These are phyloP conservation scores for Diaporthe sp. DNA, from an alignment of 2,329 filamentous ascomycete species.

Conservation along the genomic window DNA sequence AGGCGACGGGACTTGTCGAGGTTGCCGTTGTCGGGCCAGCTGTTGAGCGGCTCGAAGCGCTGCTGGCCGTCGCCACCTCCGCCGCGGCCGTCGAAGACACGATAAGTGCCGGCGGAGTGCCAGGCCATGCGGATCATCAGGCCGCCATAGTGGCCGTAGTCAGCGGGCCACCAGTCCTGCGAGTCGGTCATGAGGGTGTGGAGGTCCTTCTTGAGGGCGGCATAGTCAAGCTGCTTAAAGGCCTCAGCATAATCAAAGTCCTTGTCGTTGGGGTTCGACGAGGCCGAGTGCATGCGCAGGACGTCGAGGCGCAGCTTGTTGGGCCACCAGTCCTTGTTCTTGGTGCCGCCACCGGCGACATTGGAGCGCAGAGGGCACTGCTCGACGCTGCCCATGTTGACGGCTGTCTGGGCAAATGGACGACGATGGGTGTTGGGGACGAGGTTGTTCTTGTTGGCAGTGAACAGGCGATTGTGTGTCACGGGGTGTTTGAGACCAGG, in stretches of 20 bases:
- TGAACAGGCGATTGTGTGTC: neutral
- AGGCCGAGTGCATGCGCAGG: constrained; percentile 77
- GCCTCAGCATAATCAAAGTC: constrained; percentile 81
- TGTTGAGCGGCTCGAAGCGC: constrained; percentile 83
- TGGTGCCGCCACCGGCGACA: constrained; percentile 73
- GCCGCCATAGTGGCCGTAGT: constrained; percentile 85
- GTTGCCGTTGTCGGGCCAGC: constrained; percentile 82
- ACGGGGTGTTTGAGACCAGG: no score
- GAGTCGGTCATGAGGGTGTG: constrained; percentile 81
- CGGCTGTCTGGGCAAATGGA: constrained; percentile 9
- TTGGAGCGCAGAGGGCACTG: constrained; percentile 49
- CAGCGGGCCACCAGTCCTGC: constrained; percentile 85
- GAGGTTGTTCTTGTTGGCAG: neutral
- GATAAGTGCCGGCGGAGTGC: constrained; percentile 85
- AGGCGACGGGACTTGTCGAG: constrained; percentile 83
- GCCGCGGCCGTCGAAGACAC: constrained; percentile 80
- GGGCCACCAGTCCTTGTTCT: constrained; percentile 82
- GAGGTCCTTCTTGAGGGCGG: constrained; percentile 81
- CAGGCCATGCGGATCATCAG: constrained; percentile 86
- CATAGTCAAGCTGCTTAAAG: constrained; percentile 80
- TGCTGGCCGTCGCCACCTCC: constrained; percentile 82
- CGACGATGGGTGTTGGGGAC: neutral
- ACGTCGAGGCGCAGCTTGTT: constrained; percentile 76
- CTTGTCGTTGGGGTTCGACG: constrained; percentile 73
- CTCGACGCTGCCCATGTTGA: constrained; percentile 37